Evolutionary conservation across 2,329 filamentous ascomycete genomes (phyloP).

Genomic region (Pseudogymnoascus verrucosus): DNA sequence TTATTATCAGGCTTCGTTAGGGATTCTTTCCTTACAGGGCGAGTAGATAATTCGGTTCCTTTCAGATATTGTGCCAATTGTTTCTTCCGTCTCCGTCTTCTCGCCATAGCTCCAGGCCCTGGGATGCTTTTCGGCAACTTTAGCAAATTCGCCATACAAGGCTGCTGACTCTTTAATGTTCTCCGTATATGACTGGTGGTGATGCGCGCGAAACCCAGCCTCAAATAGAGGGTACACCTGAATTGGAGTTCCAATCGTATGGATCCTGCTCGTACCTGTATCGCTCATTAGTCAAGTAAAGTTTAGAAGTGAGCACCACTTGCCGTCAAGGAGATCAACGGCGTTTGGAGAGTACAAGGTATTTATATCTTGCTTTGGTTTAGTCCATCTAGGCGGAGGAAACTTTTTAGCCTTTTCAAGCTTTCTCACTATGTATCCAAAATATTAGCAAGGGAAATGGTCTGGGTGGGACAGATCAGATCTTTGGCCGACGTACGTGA

Average conservation of each 20-base stretch:
- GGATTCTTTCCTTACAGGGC: constrained; percentile 44
- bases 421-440: constrained; percentile 37
- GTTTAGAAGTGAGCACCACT: constrained; percentile 13
- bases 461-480: neutral
- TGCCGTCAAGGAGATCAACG: constrained; percentile 35
- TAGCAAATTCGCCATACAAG: constrained; percentile 53
- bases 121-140: constrained; percentile 43
- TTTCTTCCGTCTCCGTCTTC: constrained; percentile 34
- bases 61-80: constrained; percentile 44
- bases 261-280: constrained; percentile 45
- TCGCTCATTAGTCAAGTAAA: constrained; percentile 6
- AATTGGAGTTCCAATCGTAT: constrained; percentile 54
- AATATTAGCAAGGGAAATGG: neutral
- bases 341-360: constrained; percentile 43
- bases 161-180: constrained; percentile 52
- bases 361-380: constrained; percentile 37
- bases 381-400: constrained; percentile 47
- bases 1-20: neutral
- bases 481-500: constrained; percentile 34
- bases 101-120: constrained; percentile 50
- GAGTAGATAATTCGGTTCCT: constrained; percentile 61
- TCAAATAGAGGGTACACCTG: constrained; percentile 63
- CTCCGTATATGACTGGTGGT: constrained; percentile 42
- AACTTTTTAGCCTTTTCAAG: constrained; percentile 44
- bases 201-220: constrained; percentile 51